These are phyloP conservation scores for Cordia subcordata DNA, from an alignment of 257 asterid species.

Conservation along the genomic window DNA sequence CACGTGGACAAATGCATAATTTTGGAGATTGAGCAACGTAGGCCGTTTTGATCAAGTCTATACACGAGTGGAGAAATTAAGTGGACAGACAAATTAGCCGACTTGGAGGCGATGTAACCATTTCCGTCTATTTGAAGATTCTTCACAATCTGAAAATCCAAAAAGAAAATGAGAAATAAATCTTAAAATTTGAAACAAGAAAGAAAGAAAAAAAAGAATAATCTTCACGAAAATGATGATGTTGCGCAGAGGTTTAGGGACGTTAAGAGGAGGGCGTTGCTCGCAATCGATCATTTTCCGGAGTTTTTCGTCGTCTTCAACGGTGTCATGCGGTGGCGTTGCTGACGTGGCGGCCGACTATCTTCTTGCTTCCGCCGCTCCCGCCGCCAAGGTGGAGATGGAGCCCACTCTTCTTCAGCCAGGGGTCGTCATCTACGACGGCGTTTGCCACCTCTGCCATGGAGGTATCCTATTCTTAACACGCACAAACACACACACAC, in stretches of 20 bases:
- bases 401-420: constrained; percentile 54
- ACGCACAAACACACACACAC: not conserved
- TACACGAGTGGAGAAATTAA: no score
- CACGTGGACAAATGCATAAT: no score
- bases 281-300: not conserved
- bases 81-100: not conserved
- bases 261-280: constrained; percentile 1
- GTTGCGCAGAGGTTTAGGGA: constrained; percentile 18
- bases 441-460: constrained; percentile 91
- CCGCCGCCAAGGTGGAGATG: constrained; percentile 21
- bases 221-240: constrained; percentile 20
- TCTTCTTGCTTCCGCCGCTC: constrained; percentile 16
- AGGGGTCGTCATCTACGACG: constrained; percentile 82
- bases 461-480: constrained; percentile 31
- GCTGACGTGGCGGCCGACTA: constrained; percentile 34
- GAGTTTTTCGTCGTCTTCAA: constrained; percentile 18
- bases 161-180: not conserved
- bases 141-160: not conserved
- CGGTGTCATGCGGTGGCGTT: constrained; percentile 11
- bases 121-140: not conserved
- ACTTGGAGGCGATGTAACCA: constrained; percentile 17
- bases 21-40: no score
- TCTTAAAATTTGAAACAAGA: no score
- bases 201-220: not conserved
- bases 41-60: no score